Conservation (phyloP, 495 filamentous ascomycete genomes). For the Penicillium coffeae region DNA sequence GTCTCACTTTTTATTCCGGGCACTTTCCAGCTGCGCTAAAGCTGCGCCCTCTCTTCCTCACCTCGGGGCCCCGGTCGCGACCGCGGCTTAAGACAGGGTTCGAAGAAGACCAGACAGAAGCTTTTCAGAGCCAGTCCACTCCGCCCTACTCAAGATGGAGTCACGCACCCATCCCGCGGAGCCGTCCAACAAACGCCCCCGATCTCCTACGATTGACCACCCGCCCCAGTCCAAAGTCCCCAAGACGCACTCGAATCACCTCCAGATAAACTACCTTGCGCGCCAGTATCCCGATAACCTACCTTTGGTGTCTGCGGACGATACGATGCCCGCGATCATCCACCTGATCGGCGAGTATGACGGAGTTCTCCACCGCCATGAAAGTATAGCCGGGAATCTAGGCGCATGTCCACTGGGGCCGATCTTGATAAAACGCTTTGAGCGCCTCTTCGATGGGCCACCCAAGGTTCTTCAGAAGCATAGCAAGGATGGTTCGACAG, state of each 20-base stretch:
- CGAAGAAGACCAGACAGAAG: not conserved
- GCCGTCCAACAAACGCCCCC: conserved; percentile 54
- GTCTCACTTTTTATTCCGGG: not conserved
- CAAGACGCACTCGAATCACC: conserved; percentile 54
- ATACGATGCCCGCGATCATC: conserved; percentile 59
- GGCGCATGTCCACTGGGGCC: conserved; percentile 79
- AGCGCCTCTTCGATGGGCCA: conserved; percentile 77
- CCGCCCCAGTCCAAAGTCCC: conserved; percentile 47
- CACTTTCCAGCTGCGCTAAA: not conserved
- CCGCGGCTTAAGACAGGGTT: not conserved
- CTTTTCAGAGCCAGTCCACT: not conserved
- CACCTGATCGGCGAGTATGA: conserved; percentile 73
- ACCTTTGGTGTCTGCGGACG: conserved; percentile 56
- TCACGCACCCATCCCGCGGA: conserved; percentile 34
- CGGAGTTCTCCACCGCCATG: conserved; percentile 76
- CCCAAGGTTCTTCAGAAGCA: conserved; percentile 65
- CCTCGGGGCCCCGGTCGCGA: not conserved
- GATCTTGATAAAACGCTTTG: conserved; percentile 79
- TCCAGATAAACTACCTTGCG: conserved; percentile 81
- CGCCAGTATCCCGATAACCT: conserved; percentile 59
- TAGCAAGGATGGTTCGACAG: conserved; percentile 56
- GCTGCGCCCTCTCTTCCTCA: not conserved
- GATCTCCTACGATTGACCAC: conserved; percentile 52
- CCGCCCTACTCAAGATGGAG: conserved; percentile 31
- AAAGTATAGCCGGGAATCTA: conserved; percentile 79